Percentiles rank a stretch among this genome's conserved stretches.
Evolutionary conservation across 2,329 filamentous ascomycete genomes (phyloP).

Genomic region (Shiraia bambusicola): DNA sequence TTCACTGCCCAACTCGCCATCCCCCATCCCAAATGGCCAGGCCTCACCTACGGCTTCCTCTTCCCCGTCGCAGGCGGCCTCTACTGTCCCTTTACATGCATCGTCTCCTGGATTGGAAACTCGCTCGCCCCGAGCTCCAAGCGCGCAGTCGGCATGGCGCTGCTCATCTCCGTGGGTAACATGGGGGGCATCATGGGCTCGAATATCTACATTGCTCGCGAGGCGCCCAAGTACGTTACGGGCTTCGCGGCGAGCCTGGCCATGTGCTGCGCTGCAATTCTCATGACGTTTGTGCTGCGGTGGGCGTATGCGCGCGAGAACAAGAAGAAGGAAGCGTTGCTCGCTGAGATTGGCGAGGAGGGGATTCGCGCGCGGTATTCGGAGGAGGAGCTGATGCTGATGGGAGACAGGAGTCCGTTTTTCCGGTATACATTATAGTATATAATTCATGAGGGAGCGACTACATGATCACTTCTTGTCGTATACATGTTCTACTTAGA

Average conservation of each 20-base stretch:
- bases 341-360: constrained; percentile 34
- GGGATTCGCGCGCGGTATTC: constrained; percentile 41
- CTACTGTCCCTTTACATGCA: constrained; percentile 42
- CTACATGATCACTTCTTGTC: too few species aligned
- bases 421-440: constrained; percentile 44
- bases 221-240: constrained; percentile 53
- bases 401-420: constrained; percentile 48
- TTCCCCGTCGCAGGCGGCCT: constrained; percentile 41
- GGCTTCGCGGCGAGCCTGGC: constrained; percentile 54
- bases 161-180: constrained; percentile 54
- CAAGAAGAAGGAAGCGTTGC: constrained; percentile 26
- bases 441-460: too few species aligned
- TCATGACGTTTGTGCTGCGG: constrained; percentile 43
- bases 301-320: constrained; percentile 47
- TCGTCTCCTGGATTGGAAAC: constrained; percentile 42
- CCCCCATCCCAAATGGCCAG: constrained; percentile 45
- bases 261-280: constrained; percentile 50
- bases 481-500: too few species aligned
- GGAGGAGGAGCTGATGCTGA: constrained; percentile 43
- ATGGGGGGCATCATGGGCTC: constrained; percentile 45
- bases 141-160: constrained; percentile 52
- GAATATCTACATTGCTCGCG: constrained; percentile 53
- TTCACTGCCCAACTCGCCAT: constrained; percentile 57
- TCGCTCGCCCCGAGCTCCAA: constrained; percentile 39
- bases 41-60: constrained; percentile 49